Evolutionary conservation across 2,329 filamentous ascomycete genomes (phyloP), one percentile per base, ranked within the genome.

Genomic region (Emergomyces orientalis): DNA sequence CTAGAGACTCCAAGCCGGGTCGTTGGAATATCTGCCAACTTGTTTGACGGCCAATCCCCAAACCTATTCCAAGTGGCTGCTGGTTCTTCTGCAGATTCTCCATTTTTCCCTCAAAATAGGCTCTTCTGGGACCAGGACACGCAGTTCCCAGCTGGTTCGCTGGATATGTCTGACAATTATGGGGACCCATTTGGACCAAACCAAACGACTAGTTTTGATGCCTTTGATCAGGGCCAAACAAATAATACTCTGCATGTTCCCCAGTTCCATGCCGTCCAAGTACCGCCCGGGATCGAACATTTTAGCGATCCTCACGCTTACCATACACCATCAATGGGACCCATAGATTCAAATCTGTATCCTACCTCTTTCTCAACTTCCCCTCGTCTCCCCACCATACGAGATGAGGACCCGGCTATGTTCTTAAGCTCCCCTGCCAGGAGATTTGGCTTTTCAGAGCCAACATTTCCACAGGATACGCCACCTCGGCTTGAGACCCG

Each of bases 21-120:
- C 17, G 69, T 80, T 63, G 76, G 76, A 7, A 71, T 73, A 9
- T 80, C 79, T 2, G 78, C 79, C 13, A 71, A 75, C 66, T 77
- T 84, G 30, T 83, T 82, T 68, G 79, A 78, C 63, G 71, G 85
- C 34, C 83, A 84, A 61, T 84, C 84, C 2, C 83, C 83, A 6
- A 82, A 84, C 63, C 74, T 84, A 63, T 82, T 84, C 66, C 80
- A 81, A 51, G 78, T 82, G 65, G 75, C 75, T 30, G 77, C 79
- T 47, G 71, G 79, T n/a, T 82, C 80, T 30, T 79, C 82, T 11
- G 78, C 80, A 59, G 80, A 82, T 11, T 83, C 82, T n/a, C 83
- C 84, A 32, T 78, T 81, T 58, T 80, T 82, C 65, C 80, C 83
- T 39, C 83, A 85, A 60, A 76, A 81, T 47, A 76, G 78, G 60